Percentiles rank a stretch among this genome's conserved stretches.
These are phyloP conservation scores for Scenedesmus sp. DNA, from an alignment of 163 green algal species.

Conservation along the genomic window DNA sequence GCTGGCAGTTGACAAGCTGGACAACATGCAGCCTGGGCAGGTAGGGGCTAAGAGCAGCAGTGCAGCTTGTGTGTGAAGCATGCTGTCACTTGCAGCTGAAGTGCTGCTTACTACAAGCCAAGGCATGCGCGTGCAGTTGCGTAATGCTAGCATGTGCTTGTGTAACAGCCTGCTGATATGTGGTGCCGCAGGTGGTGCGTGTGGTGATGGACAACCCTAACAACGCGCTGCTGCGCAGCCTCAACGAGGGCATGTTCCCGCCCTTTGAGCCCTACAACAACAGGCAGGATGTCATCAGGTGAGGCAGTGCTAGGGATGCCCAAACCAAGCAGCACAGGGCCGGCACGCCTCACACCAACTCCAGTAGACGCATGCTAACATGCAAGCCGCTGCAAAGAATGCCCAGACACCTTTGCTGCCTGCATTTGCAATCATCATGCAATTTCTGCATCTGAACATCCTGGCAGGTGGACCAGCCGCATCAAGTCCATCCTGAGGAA, in stretches of 20 bases:
- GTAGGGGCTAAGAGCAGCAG: constrained; percentile 5
- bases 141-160: neutral
- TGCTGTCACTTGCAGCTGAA: neutral
- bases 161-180: neutral
- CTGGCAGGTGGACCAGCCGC: constrained; percentile 20
- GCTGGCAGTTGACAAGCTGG: constrained; percentile 4
- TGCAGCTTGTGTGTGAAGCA: neutral
- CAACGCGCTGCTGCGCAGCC: constrained; percentile 1
- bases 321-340: too few species aligned
- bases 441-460: neutral
- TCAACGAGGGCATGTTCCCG: constrained; percentile 30
- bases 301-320: neutral
- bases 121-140: too few species aligned
- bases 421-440: neutral
- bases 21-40: constrained; percentile 18
- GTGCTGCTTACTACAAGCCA: neutral
- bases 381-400: too few species aligned
- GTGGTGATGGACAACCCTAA: constrained; percentile 50
- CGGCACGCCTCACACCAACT: too few species aligned
- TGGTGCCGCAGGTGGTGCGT: constrained; percentile 32
- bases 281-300: constrained; percentile 23
- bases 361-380: too few species aligned
- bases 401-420: too few species aligned
- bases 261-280: constrained; percentile 31
- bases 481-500: constrained; percentile 26